These are phyloP conservation scores for Dictyostelium firmibasis DNA, from an alignment of 78 protist species.

Conservation along the genomic window DNA sequence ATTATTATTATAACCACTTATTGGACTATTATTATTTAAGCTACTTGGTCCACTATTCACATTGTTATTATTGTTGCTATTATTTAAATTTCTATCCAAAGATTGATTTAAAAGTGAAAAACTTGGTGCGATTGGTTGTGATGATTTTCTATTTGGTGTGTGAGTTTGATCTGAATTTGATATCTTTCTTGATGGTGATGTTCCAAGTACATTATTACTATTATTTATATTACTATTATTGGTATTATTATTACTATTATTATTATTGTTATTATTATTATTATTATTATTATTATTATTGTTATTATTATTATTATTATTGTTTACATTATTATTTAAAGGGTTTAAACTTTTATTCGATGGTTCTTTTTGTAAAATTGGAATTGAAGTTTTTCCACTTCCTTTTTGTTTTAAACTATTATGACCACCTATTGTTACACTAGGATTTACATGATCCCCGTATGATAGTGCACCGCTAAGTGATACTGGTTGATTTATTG, in stretches of 20 bases:
- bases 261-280: neutral
- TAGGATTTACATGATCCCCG: neutral
- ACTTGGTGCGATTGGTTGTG: constrained; percentile 15
- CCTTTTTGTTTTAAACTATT: neutral
- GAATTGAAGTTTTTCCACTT: neutral
- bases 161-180: neutral
- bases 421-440: neutral
- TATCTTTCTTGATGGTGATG: constrained; percentile 19
- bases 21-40: neutral
- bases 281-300: neutral
- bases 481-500: constrained; percentile 1
- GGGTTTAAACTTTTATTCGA: neutral
- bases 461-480: constrained; percentile 20
- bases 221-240: neutral
- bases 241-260: neutral
- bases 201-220: neutral
- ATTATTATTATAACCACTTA: neutral
- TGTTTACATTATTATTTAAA: neutral
- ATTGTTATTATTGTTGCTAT: neutral
- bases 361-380: constrained; percentile 3
- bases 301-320: neutral
- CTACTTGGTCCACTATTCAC: neutral
- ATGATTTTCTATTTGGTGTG: constrained; percentile 34
- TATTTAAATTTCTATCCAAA: neutral
- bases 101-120: neutral